Evolutionary conservation across 2,329 filamentous ascomycete species (phyloP).

Genomic region (Fusarium begoniae): DNA sequence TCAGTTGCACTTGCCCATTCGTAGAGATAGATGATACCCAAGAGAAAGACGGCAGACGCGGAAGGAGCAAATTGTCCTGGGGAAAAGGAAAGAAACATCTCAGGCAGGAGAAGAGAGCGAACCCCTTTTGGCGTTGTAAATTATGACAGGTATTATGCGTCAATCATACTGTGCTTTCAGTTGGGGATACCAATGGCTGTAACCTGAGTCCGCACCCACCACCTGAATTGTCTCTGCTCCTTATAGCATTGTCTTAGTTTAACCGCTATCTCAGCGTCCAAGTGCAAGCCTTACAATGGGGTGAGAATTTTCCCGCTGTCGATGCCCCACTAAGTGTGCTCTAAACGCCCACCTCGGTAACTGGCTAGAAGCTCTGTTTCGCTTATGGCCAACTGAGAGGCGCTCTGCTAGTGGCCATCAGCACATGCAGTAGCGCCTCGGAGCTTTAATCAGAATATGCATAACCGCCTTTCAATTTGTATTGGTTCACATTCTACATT

Average conservation of each 20-base stretch:
- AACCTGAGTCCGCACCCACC: slow-evolving; percentile 4
- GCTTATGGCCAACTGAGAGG: slow-evolving; percentile 7
- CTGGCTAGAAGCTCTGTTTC: slow-evolving; percentile 12
- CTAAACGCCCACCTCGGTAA: slow-evolving; percentile 19
- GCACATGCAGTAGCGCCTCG: slow-evolving; percentile 33
- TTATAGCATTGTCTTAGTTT: neutral
- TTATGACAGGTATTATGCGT: slow-evolving; percentile 7
- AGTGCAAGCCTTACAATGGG: slow-evolving; percentile 10
- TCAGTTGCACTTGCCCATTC: slow-evolving; percentile 29
- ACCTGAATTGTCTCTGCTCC: neutral
- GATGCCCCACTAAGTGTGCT: slow-evolving; percentile 6
- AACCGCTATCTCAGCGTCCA: slow-evolving; percentile 11
- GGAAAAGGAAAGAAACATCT: slow-evolving; percentile 17
- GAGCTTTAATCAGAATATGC: slow-evolving; percentile 24
- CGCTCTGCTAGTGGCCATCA: slow-evolving; percentile 15
- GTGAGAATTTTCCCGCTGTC: neutral
- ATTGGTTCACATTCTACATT: slow-evolving; percentile 11
- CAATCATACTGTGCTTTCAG: neutral
- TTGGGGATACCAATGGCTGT: neutral
- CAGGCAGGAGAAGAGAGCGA: neutral
- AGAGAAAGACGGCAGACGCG: slow-evolving; percentile 16
- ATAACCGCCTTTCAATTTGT: slow-evolving; percentile 16
- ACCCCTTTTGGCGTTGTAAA: slow-evolving; percentile 7
- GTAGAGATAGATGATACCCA: slow-evolving; percentile 28
- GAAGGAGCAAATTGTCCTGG: slow-evolving; percentile 8